Evolutionary conservation across 306 rosid genomes (phyloP).

Genomic region (Senna tora): DNA sequence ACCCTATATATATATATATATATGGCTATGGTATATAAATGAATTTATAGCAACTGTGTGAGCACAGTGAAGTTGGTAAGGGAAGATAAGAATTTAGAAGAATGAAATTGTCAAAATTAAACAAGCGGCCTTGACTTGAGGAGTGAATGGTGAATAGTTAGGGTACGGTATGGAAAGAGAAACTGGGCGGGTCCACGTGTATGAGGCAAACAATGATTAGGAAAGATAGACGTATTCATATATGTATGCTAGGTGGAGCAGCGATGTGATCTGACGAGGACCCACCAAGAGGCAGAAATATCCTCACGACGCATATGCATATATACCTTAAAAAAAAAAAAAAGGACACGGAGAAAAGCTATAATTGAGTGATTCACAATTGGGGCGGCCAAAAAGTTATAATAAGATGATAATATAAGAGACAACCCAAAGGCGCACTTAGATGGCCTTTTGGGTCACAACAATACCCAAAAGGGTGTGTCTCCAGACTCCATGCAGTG

Average conservation of each 20-base stretch:
- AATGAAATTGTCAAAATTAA: constrained; percentile 9
- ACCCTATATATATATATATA: too few species aligned
- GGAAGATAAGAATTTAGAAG: too few species aligned
- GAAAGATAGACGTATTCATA: constrained; percentile 25
- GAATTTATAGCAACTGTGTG: constrained; percentile 27
- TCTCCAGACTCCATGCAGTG: constrained; percentile 16
- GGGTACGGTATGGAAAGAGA: constrained; percentile 22
- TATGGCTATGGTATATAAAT: background rate
- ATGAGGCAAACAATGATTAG: constrained; percentile 40
- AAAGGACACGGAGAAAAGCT: constrained; percentile 17
- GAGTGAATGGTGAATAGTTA: constrained; percentile 27
- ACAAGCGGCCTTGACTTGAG: constrained; percentile 8
- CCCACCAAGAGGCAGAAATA: constrained; percentile 50
- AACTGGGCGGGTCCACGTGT: constrained; percentile 1
- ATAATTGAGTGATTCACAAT: constrained; percentile 21
- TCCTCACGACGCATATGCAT: constrained; percentile 42
- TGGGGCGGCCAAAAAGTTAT: constrained; percentile 58
- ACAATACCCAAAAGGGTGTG: constrained; percentile 26
- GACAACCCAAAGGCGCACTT: constrained; percentile 41
- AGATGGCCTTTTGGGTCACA: constrained; percentile 28
- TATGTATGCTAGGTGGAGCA: constrained; percentile 15
- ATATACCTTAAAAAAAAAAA: background rate
- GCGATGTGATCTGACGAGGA: constrained; percentile 33
- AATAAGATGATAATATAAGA: background rate
- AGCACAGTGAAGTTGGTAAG: constrained; percentile 38